Conservation (phyloP, 2,329 filamentous ascomycete genomes). For the Calonectria pauciramosa region DNA sequence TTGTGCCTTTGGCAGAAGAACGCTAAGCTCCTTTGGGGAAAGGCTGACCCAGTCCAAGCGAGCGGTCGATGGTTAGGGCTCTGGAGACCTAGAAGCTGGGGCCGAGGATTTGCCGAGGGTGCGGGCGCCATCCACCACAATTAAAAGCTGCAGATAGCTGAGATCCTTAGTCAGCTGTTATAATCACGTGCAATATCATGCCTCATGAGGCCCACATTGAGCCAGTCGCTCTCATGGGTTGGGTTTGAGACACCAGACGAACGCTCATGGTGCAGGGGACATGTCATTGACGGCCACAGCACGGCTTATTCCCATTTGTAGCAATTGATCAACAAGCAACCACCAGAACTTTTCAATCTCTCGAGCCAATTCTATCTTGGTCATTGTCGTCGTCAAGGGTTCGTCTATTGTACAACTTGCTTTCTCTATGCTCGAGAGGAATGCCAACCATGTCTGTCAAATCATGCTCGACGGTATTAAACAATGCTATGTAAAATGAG, state of each 20-base stretch:
- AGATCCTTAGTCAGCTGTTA: neutral
- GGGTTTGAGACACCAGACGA: slow-evolving; percentile 2
- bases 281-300: neutral
- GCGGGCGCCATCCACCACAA: neutral
- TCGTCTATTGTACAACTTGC: slow-evolving; percentile 48
- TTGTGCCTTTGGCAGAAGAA: slow-evolving; percentile 54
- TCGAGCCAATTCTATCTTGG: slow-evolving; percentile 41
- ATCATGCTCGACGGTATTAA: slow-evolving; percentile 30
- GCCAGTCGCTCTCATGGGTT: neutral
- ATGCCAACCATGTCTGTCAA: slow-evolving; percentile 34
- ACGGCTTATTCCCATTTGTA: neutral
- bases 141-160: neutral
- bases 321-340: slow-evolving; percentile 16
- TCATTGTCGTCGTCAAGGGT: slow-evolving; percentile 42
- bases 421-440: slow-evolving; percentile 38
- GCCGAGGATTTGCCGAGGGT: slow-evolving; percentile 49
- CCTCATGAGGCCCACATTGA: neutral
- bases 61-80: slow-evolving; percentile 56
- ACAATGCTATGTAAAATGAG: slow-evolving; percentile 39
- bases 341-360: slow-evolving; percentile 30
- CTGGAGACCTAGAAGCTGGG: slow-evolving; percentile 52
- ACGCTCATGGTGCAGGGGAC: neutral
- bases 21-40: slow-evolving; percentile 54
- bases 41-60: slow-evolving; percentile 51
- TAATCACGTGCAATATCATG: slow-evolving; percentile 3